Conservation (phyloP, 768 basidiomycete species). For the Cystofilobasidium ferigula region DNA sequence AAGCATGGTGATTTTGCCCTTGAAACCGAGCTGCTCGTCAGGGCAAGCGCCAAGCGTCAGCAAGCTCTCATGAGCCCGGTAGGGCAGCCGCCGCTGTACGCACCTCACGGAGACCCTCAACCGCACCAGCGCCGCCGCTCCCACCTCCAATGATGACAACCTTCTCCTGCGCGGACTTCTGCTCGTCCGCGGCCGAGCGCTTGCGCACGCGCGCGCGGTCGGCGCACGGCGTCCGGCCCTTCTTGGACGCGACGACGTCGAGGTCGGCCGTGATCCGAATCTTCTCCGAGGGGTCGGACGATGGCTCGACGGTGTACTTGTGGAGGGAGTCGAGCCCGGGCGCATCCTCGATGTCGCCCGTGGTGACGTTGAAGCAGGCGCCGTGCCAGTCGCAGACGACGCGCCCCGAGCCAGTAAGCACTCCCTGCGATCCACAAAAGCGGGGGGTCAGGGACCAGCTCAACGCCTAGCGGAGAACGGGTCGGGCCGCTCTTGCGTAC, state of each 20-base stretch:
- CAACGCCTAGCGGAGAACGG: no score
- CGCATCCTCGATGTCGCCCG: constrained; percentile 54
- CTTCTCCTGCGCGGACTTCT: constrained; percentile 42
- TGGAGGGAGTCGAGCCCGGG: constrained; percentile 72
- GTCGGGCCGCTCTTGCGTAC: no score
- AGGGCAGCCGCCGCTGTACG: constrained; percentile 28
- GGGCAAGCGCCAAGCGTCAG: neutral
- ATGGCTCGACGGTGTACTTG: constrained; percentile 51
- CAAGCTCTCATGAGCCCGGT: neutral
- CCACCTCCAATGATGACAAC: constrained; percentile 82
- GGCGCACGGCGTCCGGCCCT: constrained; percentile 48
- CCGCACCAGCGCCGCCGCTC: constrained; percentile 59
- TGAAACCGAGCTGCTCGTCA: constrained; percentile 55
- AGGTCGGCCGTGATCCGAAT: constrained; percentile 65
- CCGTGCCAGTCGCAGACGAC: constrained; percentile 13
- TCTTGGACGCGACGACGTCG: constrained; percentile 55
- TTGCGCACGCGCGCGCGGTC: constrained; percentile 38
- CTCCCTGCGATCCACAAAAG: neutral
- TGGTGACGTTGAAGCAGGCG: constrained; percentile 4
- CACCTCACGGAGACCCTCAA: constrained; percentile 75
- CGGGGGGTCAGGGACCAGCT: no score
- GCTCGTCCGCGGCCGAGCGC: constrained; percentile 44
- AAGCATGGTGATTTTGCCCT: constrained; percentile 63
- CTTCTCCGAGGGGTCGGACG: constrained; percentile 50
- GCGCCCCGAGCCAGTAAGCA: neutral